Conservation (phyloP, 2,329 filamentous ascomycete species). For the Cordyceps javanica region DNA sequence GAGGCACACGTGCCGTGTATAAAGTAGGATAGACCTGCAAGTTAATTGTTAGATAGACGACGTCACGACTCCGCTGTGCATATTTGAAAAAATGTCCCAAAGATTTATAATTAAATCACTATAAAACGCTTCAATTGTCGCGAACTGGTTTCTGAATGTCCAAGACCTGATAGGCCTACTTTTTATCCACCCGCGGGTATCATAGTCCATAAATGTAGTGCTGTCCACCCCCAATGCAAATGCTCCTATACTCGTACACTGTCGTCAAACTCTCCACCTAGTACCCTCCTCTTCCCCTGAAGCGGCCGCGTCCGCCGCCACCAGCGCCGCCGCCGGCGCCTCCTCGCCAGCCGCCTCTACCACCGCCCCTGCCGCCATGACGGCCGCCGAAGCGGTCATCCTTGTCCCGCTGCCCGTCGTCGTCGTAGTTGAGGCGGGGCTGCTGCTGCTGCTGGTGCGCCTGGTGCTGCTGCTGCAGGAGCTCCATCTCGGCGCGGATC, state of each 20-base stretch:
- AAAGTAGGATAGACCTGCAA: conserved; percentile 18
- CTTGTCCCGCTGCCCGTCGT: conserved; percentile 22
- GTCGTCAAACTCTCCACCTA: not conserved
- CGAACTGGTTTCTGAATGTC: not conserved
- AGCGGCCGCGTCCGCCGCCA: conserved; percentile 24
- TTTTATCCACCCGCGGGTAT: conserved; percentile 5
- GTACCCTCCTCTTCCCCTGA: conserved; percentile 29
- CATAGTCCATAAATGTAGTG: not conserved
- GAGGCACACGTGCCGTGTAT: conserved; percentile 5
- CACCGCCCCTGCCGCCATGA: conserved; percentile 25
- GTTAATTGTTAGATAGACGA: conserved; percentile 24
- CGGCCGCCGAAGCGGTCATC: conserved; percentile 23
- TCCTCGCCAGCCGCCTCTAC: conserved; percentile 34
- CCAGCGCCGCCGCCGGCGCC: not conserved
- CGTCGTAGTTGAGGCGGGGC: conserved; percentile 23
- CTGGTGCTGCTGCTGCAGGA: conserved; percentile 33
- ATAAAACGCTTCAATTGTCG: not conserved
- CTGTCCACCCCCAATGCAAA: not conserved
- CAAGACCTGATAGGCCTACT: not conserved
- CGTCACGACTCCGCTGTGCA: conserved; percentile 24
- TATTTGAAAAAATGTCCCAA: conserved; percentile 12
- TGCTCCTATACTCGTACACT: not conserved
- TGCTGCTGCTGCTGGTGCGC: conserved; percentile 25
- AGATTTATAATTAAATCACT: conserved; percentile 2
- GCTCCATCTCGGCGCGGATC: conserved; percentile 23